These are phyloP conservation scores for Ganoderma lucidum DNA, from an alignment of 1,284 basidiomycete species.

Conservation along the genomic window DNA sequence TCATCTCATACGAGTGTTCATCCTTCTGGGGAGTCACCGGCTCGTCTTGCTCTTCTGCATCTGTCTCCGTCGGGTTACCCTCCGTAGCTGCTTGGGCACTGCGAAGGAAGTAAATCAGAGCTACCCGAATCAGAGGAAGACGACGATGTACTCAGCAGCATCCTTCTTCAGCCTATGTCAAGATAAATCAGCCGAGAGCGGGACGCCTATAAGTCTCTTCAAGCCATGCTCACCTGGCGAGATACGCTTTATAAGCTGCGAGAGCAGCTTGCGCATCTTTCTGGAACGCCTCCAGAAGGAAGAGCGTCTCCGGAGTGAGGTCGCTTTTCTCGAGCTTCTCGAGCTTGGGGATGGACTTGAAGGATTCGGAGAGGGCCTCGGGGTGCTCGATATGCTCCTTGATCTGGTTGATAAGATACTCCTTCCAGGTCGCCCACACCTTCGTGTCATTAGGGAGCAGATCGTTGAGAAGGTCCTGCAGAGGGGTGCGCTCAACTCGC, in stretches of 20 bases:
- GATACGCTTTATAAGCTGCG: not conserved
- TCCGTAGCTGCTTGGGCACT: not conserved
- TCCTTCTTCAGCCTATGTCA: conserved; percentile 2
- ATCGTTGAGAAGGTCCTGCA: conserved; percentile 22
- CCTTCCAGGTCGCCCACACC: conserved; percentile 23
- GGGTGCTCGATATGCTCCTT: not conserved
- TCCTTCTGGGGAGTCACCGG: not conserved
- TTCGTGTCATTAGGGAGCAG: conserved; percentile 30
- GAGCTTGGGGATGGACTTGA: not conserved
- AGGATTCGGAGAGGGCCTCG: not conserved
- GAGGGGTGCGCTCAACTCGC: not conserved
- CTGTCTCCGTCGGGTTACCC: not conserved
- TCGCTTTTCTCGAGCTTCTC: not conserved
- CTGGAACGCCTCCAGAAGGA: not conserved
- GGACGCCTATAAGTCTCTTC: not conserved
- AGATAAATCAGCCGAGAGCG: not conserved
- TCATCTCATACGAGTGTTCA: not conserved
- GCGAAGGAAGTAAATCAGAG: not conserved
- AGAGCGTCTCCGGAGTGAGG: not conserved
- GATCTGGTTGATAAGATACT: conserved; percentile 11
- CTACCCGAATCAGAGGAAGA: not conserved
- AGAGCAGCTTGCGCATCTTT: conserved; percentile 1
- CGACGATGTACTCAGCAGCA: not conserved
- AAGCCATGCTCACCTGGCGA: not conserved
- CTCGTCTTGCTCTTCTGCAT: not conserved